Evolutionary conservation across 2,329 filamentous ascomycete species (phyloP), one percentile per base, ranked within the genome.

Genomic region (Phaeosphaeria sp.): DNA sequence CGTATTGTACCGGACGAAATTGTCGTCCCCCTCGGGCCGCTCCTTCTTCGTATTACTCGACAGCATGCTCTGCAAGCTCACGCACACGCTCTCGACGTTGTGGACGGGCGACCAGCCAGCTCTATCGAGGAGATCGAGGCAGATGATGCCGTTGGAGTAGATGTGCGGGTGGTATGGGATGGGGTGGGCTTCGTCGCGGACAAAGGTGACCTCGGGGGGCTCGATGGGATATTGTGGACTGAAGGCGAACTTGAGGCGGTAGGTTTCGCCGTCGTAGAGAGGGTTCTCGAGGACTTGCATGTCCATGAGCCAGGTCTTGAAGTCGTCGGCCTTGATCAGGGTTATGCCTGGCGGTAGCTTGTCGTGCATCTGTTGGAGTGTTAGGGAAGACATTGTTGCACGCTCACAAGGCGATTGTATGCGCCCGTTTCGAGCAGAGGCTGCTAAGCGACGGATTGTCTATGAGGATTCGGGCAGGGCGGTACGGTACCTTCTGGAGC

Each of bases 121-220:
- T 9, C 86, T 83, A 51, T 92, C 92, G 8, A 99, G 87, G 1
- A 99, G 86, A 70, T 99, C 95, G 49, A 99, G 89, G 73, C 95
- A 99, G 74, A 99, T 99, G 77, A 98, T 97, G 68, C 95, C 95
- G 78, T 99, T 99, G 68, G 91, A 95, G 82, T 99, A 99, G 78
- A 99, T 91, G 80, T 99, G 95, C 2, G 95, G 95, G 73, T 99
- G 95, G 77, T 97, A 93, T 1, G 95, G 95, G 69, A 99, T 93
- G 2, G 83, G 80, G 43, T 85, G 84, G 40, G 71, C 70, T 33
- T 86, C 77, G 52, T 86, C 81, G 68, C 88, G 83, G 54, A 92
- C 84, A 74, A 99, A 99, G 55, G 91, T 91, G 65, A 98, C 95
- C 83, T 99, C 95, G 22, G 95, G 95, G 0, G 95, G 91, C 94